Evolutionary conservation across 2,329 filamentous ascomycete genomes (phyloP).

Genomic region (Knufia fluminis): DNA sequence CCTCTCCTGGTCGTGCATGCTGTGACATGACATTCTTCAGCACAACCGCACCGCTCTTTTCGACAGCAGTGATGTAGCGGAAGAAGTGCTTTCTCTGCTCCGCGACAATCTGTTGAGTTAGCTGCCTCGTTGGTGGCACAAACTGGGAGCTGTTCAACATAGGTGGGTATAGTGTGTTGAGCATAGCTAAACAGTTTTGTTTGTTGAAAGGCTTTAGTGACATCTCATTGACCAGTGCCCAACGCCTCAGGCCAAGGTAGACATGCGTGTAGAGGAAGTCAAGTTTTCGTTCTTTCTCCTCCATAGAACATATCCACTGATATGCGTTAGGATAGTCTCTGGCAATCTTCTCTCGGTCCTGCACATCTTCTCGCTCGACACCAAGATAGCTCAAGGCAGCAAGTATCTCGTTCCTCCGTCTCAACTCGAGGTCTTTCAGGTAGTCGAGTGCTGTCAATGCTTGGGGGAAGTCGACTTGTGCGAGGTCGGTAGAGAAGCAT

Average conservation of each 20-base stretch:
- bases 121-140: constrained; percentile 41
- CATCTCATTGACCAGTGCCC: constrained; percentile 59
- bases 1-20: constrained; percentile 42
- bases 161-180: constrained; percentile 59
- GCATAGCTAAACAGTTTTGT: constrained; percentile 57
- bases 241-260: constrained; percentile 53
- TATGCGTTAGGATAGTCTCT: constrained; percentile 46
- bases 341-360: constrained; percentile 40
- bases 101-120: constrained; percentile 44
- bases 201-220: constrained; percentile 54
- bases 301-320: constrained; percentile 46
- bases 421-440: constrained; percentile 52
- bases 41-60: constrained; percentile 45
- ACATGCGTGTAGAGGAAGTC: constrained; percentile 52
- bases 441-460: constrained; percentile 58
- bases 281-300: constrained; percentile 42
- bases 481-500: constrained; percentile 48
- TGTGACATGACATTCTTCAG: constrained; percentile 46
- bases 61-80: constrained; percentile 50
- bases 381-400: constrained; percentile 49
- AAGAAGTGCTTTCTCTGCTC: constrained; percentile 54
- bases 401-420: constrained; percentile 49
- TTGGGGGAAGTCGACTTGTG: constrained; percentile 55
- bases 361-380: constrained; percentile 41
- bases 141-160: constrained; percentile 32